Conservation (phyloP, 164 flowering plant genomes). For the Buxus sempervirens region DNA sequence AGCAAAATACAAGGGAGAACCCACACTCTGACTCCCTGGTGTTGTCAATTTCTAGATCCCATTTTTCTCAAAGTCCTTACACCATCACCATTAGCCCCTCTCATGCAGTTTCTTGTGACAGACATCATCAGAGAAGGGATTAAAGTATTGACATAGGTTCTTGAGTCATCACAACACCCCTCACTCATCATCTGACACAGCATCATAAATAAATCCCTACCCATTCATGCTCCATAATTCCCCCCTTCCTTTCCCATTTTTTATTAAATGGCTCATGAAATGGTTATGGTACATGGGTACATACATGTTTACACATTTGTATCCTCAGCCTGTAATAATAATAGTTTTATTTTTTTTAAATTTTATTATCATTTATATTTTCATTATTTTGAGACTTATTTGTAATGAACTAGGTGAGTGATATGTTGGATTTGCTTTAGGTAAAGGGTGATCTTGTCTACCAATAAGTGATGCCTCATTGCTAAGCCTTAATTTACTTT, state of each 20-base stretch:
- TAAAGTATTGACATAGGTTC: conserved; percentile 11
- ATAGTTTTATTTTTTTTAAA: too few relatives aligned
- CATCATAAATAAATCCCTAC: conserved; percentile 20
- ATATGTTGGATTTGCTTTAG: conserved; percentile 1
- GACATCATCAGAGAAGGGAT: conserved; percentile 18
- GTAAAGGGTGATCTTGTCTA: conserved; percentile 5
- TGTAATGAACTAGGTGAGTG: too few relatives aligned
- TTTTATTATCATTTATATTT: too few relatives aligned
- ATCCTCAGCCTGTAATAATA: too few relatives aligned
- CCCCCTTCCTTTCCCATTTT: background rate
- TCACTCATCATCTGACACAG: conserved; percentile 16
- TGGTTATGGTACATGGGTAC: too few relatives aligned
- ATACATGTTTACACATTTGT: too few relatives aligned
- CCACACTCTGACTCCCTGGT: conserved; percentile 2
- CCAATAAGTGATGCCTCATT: background rate
- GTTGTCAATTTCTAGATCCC: background rate
- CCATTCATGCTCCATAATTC: conserved; percentile 11
- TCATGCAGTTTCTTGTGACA: conserved; percentile 18
- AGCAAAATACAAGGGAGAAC: background rate
- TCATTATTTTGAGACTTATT: too few relatives aligned
- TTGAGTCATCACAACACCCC: conserved; percentile 14
- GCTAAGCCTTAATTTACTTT: conserved; percentile 7
- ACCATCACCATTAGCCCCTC: background rate
- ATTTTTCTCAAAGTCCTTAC: background rate
- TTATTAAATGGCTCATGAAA: background rate